Conservation (phyloP, 441 rosid genomes). For the Flueggea neowawraea region DNA sequence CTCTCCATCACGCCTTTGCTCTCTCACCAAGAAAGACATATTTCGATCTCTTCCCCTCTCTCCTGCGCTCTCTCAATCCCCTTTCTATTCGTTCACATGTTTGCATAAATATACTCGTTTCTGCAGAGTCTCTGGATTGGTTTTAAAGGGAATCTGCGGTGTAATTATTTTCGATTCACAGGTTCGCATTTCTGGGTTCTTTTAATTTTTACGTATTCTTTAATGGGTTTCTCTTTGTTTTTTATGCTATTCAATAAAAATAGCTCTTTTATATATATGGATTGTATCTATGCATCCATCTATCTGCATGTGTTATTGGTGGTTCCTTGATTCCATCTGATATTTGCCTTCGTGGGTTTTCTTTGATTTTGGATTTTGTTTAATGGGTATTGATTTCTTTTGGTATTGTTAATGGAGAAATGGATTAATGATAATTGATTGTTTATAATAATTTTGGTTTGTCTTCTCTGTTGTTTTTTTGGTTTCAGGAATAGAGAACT, state of each 20-base stretch:
- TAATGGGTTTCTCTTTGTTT: conserved; percentile 8
- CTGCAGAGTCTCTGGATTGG: background rate
- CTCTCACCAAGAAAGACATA: background rate
- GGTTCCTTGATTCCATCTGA: too few species aligned
- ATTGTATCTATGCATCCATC: background rate
- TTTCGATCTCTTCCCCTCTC: background rate
- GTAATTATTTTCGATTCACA: background rate
- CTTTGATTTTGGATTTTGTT: too few species aligned
- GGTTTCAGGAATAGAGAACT: conserved; percentile 9
- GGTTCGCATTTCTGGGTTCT: conserved; percentile 24
- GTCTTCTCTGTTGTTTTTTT: conserved; percentile 2
- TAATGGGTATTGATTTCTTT: background rate
- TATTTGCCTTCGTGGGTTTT: too few species aligned
- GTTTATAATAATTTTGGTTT: background rate
- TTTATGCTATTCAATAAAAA: background rate
- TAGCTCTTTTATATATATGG: background rate
- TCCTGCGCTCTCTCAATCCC: too few species aligned
- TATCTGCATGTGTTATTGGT: background rate
- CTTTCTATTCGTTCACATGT: background rate
- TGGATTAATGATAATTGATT: background rate
- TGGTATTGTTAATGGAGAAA: background rate
- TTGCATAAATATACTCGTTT: background rate
- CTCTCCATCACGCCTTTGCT: background rate
- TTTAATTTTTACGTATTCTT: conserved; percentile 21
- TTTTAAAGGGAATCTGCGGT: too few species aligned